Evolutionary conservation across 805 yeast species (phyloP).

Genomic region (Ogataea trehalophila): DNA sequence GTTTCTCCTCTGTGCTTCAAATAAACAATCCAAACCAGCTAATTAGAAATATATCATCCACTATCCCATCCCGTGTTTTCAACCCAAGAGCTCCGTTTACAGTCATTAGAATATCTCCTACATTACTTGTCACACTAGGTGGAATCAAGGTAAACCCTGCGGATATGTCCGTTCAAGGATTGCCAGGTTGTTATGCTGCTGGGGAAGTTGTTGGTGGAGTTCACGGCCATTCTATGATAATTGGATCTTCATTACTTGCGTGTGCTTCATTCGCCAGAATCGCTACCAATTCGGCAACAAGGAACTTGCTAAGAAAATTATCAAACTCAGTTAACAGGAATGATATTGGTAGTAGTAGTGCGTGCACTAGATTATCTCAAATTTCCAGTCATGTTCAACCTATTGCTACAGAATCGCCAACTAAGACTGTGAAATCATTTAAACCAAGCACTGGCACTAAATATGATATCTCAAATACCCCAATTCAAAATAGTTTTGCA

Average conservation of each 20-base stretch:
- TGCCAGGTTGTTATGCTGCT: slow-evolving; percentile 48
- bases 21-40: neutral
- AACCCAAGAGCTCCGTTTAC: neutral
- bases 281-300: slow-evolving; percentile 39
- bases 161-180: slow-evolving; percentile 22
- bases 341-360: neutral
- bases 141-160: slow-evolving; percentile 49
- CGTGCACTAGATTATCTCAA: slow-evolving; percentile 5
- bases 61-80: neutral
- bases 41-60: neutral
- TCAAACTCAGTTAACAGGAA: neutral
- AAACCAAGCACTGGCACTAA: too few relatives aligned
- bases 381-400: slow-evolving; percentile 6
- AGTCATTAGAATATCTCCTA: slow-evolving; percentile 10
- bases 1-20: neutral
- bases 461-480: too few relatives aligned
- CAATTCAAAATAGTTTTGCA: too few relatives aligned
- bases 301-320: slow-evolving; percentile 19
- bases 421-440: too few relatives aligned
- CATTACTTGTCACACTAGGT: slow-evolving; percentile 37
- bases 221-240: slow-evolving; percentile 59
- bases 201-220: slow-evolving; percentile 70
- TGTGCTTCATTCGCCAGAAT: slow-evolving; percentile 58
- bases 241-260: slow-evolving; percentile 53
- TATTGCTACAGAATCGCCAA: neutral